Conservation (phyloP, 495 filamentous ascomycete genomes). For the Penicillium atrosanguineum region DNA sequence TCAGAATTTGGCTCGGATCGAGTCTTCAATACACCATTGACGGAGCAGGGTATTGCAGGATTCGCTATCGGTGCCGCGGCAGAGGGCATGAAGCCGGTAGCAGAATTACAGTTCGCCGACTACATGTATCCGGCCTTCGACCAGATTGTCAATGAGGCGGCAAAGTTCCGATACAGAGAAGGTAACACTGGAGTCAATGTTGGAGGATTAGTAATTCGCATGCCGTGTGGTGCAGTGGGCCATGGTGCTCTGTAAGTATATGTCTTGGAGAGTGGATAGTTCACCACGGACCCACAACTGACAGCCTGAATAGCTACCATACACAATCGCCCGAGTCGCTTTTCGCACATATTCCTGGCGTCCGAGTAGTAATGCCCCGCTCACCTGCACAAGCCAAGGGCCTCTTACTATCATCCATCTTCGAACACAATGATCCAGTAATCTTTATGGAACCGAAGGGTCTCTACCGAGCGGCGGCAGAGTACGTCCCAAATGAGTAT, state of each 20-base stretch:
- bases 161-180: slow-evolving; percentile 87
- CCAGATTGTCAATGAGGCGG: slow-evolving; percentile 95
- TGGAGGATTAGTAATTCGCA: slow-evolving; percentile 83
- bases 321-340: slow-evolving; percentile 90
- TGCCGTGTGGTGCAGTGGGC: slow-evolving; percentile 95
- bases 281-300: neutral
- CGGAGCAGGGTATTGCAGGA: slow-evolving; percentile 91
- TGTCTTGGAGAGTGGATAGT: neutral
- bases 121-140: slow-evolving; percentile 97
- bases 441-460: slow-evolving; percentile 98
- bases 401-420: slow-evolving; percentile 72
- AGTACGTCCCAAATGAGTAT: slow-evolving; percentile 81
- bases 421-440: slow-evolving; percentile 82
- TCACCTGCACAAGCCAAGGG: slow-evolving; percentile 93
- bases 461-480: slow-evolving; percentile 89
- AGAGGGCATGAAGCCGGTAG: slow-evolving; percentile 89
- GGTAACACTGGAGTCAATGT: slow-evolving; percentile 64
- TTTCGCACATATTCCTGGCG: slow-evolving; percentile 88
- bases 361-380: slow-evolving; percentile 86
- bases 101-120: slow-evolving; percentile 98
- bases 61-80: slow-evolving; percentile 89
- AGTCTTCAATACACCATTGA: slow-evolving; percentile 95
- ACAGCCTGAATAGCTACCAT: slow-evolving; percentile 63
- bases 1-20: slow-evolving; percentile 82
- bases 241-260: slow-evolving; percentile 77